Evolutionary conservation across 2,329 filamentous ascomycete genomes (phyloP).

Genomic region (Pleurostoma richardsiae): DNA sequence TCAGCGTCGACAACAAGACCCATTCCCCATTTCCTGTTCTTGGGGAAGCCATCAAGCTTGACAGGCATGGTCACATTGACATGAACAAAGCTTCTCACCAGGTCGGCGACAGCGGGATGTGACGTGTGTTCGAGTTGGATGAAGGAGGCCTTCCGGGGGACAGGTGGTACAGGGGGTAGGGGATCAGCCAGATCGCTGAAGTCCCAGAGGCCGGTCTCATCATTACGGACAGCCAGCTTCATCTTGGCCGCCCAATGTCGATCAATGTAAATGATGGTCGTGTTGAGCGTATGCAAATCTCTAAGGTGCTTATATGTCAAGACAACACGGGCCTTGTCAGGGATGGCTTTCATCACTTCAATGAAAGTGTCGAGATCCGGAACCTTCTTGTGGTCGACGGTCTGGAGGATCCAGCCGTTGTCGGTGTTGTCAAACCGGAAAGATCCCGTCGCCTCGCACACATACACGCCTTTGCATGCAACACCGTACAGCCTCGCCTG

Average conservation of each 20-base stretch:
- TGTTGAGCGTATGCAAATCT: slow-evolving; percentile 91
- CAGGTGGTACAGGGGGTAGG: slow-evolving; percentile 66
- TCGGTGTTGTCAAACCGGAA: slow-evolving; percentile 70
- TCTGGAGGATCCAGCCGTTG: slow-evolving; percentile 90
- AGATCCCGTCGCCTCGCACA: slow-evolving; percentile 84
- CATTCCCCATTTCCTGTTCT: slow-evolving; percentile 90
- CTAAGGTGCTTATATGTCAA: slow-evolving; percentile 94
- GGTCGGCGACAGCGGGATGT: slow-evolving; percentile 84
- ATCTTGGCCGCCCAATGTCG: slow-evolving; percentile 96
- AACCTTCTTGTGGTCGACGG: slow-evolving; percentile 86
- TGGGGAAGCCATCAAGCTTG: slow-evolving; percentile 96
- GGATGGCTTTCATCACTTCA: slow-evolving; percentile 82
- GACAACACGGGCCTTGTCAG: slow-evolving; percentile 77
- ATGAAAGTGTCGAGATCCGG: slow-evolving; percentile 85
- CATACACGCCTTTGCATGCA: slow-evolving; percentile 84
- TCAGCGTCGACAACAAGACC: slow-evolving; percentile 96
- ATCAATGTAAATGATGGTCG: slow-evolving; percentile 86
- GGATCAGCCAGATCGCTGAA: slow-evolving; percentile 81
- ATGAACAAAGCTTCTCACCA: slow-evolving; percentile 91
- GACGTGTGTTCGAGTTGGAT: slow-evolving; percentile 86
- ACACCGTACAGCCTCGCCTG: slow-evolving; percentile 95
- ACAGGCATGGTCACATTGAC: slow-evolving; percentile 90
- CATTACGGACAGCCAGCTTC: slow-evolving; percentile 87
- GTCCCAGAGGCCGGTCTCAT: slow-evolving; percentile 88
- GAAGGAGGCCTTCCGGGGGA: slow-evolving; percentile 78